Conservation (phyloP, 805 yeast genomes). For the Pichia membranifaciens region DNA sequence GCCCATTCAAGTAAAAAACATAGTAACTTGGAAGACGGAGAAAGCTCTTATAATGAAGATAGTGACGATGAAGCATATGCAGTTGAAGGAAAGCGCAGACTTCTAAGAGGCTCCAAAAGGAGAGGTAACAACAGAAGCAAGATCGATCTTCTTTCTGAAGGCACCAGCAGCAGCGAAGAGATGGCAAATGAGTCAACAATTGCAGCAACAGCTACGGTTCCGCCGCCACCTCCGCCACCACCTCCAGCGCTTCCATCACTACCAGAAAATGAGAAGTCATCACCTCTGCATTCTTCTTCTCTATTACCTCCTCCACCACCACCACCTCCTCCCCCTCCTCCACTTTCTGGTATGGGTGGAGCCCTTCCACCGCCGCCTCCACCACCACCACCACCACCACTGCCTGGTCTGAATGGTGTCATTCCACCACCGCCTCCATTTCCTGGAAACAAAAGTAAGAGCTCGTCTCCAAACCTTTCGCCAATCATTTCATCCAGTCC, state of each 20-base stretch:
- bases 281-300: too few species aligned
- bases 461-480: slow-evolving; percentile 13
- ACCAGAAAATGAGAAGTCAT: too few species aligned
- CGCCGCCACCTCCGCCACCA: too few species aligned
- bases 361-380: slow-evolving; percentile 27
- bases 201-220: too few species aligned
- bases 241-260: too few species aligned
- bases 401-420: slow-evolving; percentile 22
- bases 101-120: too few species aligned
- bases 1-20: neutral
- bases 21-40: neutral
- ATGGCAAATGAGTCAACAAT: too few species aligned
- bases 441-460: slow-evolving; percentile 20
- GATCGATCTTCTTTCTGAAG: too few species aligned
- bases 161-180: too few species aligned
- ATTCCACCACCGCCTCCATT: slow-evolving; percentile 30
- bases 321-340: slow-evolving; percentile 17
- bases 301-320: too few species aligned
- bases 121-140: too few species aligned
- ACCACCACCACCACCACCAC: slow-evolving; percentile 30
- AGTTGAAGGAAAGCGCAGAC: neutral
- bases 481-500: slow-evolving; percentile 28
- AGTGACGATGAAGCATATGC: neutral
- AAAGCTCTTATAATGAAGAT: neutral
- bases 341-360: slow-evolving; percentile 17